Evolutionary conservation across 176 grass and related monocot genomes (phyloP), one percentile per base, ranked within the genome.

Genomic region (Oryza officinalis): DNA sequence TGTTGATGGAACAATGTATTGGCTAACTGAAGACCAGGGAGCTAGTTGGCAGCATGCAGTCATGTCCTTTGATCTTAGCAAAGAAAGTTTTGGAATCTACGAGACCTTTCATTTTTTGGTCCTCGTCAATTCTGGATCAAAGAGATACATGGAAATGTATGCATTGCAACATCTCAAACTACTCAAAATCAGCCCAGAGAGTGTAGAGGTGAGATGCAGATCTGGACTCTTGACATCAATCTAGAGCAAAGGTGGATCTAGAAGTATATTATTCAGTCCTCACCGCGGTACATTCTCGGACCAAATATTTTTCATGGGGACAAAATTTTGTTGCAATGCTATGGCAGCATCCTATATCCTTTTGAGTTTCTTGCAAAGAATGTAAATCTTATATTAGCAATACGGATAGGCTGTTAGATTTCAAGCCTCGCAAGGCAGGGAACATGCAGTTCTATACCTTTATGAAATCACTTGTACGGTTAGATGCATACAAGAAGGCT

Each of bases 141-240:
- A 15, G 86, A 82, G 65, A 69, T 87, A 49, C 35, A 87, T 17
- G 72, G 61, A 4, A 81, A 70, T 71, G 47, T 70, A 2, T 87
- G 63, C 70, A 69, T 80, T 4, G 38, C 47, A 20, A 27, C 33
- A 50, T 17, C 2, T 17, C 47, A 17, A 50, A 17, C 47, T 50
- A 50, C 14, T 50, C 9, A 71, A 13, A 31, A 3, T 9, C 25
- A 45, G 13, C 41, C 10, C 22, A 10, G 7, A 0, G 14, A 4
- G 27, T 14, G 71, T 27, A 8, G 33, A 27, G 6, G 52, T n/a
- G 22, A 52, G 8, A 14, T 87, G 38, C 79, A 87, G 22, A 14
- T 87, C 1, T 87, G 79, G 86, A 47, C 38, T n/a, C 79, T 87
- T 8, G 7, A 82, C 5, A 46, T 4, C 23, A 4, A 27, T 7